These are phyloP conservation scores for Fusarium hainanense DNA, from an alignment of 2,329 filamentous ascomycete genomes.

Conservation along the genomic window DNA sequence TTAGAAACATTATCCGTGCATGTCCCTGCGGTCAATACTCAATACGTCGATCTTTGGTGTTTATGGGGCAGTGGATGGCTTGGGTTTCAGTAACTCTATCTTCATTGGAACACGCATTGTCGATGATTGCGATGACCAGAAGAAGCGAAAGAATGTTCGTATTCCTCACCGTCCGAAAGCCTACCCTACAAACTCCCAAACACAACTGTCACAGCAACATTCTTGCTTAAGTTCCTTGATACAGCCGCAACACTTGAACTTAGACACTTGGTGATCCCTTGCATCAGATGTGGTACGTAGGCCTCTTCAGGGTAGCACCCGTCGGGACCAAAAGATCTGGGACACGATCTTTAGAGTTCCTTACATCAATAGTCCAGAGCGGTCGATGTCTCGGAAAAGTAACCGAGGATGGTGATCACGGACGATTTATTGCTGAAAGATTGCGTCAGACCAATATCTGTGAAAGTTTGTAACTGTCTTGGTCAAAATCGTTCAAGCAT, in stretches of 20 bases:
- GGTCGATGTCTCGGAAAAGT: constrained; percentile 25
- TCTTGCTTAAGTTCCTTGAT: background rate
- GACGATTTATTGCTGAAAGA: background rate
- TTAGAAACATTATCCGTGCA: background rate
- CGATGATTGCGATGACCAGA: background rate
- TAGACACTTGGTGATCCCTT: constrained; percentile 6
- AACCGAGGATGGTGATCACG: constrained; percentile 13
- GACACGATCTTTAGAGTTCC: constrained; percentile 6
- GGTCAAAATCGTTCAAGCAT: background rate
- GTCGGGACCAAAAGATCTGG: constrained; percentile 1
- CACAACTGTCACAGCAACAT: background rate
- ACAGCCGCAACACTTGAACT: background rate
- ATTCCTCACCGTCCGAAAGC: background rate
- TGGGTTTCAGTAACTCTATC: background rate
- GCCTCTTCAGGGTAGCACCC: constrained; percentile 26
- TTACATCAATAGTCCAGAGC: constrained; percentile 11
- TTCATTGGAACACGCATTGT: background rate
- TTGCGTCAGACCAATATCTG: background rate
- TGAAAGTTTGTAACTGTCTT: background rate
- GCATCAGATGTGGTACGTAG: background rate
- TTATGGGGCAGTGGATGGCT: background rate
- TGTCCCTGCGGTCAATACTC: background rate
- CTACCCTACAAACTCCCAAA: background rate
- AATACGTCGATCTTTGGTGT: background rate
- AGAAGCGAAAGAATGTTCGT: background rate